phyloP scores from a whole-genome alignment of 2,329 filamentous ascomycete species.

The Colletotrichum destructivum region DNA sequence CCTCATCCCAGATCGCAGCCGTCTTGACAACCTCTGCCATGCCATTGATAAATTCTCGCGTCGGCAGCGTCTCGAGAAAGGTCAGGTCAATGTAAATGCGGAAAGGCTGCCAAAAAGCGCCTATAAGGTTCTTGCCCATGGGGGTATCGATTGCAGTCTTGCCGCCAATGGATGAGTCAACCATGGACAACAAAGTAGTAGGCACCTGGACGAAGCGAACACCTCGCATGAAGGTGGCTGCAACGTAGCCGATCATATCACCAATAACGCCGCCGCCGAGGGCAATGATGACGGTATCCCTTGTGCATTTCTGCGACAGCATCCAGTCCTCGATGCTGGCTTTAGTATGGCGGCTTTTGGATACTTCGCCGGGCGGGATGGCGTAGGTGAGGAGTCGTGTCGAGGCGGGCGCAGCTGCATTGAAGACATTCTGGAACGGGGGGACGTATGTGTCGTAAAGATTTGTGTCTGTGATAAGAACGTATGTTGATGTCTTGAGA shows the following conservation, averaged over 20 bases:
- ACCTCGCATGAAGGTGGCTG: constrained; percentile 98
- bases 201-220: constrained; percentile 97
- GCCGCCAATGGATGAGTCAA: constrained; percentile 97
- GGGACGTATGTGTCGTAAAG: constrained; percentile 85
- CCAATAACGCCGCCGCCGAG: constrained; percentile 97
- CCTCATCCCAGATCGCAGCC: constrained; percentile 94
- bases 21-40: constrained; percentile 99
- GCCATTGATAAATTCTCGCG: constrained; percentile 95
- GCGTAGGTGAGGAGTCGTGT: constrained; percentile 86
- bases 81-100: constrained; percentile 94
- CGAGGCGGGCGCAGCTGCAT: constrained; percentile 52
- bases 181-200: constrained; percentile 95
- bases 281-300: constrained; percentile 95
- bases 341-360: constrained; percentile 94
- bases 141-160: constrained; percentile 99
- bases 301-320: constrained; percentile 89
- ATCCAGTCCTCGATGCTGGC: constrained; percentile 98
- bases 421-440: constrained; percentile 71
- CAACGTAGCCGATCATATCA: constrained; percentile 97
- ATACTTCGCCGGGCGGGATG: constrained; percentile 92
- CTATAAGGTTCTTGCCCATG: constrained; percentile 95
- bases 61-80: constrained; percentile 91
- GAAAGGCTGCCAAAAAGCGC: constrained; percentile 95
- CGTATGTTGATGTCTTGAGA: constrained; percentile 89
- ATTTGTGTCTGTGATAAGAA: constrained; percentile 97